phyloP scores from a whole-genome alignment of 2,329 filamentous ascomycete genomes.

The Clonostachys sp. region DNA sequence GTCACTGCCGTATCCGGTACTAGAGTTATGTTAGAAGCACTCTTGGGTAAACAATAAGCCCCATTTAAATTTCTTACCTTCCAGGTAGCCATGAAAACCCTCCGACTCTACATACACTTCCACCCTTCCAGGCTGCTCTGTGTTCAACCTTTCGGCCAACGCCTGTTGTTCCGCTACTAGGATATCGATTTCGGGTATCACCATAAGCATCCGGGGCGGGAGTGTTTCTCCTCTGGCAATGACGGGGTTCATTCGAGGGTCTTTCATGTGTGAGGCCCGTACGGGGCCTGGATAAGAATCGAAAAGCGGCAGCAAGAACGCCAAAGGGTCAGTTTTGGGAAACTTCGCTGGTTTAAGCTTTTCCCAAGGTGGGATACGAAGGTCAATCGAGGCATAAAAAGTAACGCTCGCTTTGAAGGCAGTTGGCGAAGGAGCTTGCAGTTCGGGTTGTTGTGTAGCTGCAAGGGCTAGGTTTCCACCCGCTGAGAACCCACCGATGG shows the following conservation, averaged over 20 bases:
- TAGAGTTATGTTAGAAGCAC: background rate
- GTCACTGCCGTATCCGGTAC: constrained; percentile 1
- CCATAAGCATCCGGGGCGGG: constrained; percentile 29
- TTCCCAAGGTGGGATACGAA: constrained; percentile 27
- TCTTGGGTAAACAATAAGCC: background rate
- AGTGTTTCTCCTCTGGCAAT: constrained; percentile 24
- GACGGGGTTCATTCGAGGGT: constrained; percentile 28
- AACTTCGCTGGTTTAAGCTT: constrained; percentile 26
- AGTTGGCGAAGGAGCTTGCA: constrained; percentile 12
- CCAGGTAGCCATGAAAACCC: constrained; percentile 5
- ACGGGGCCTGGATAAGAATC: constrained; percentile 32
- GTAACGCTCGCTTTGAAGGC: constrained; percentile 26
- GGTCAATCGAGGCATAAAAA: constrained; percentile 32
- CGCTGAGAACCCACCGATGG: constrained; percentile 34
- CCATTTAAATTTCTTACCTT: background rate
- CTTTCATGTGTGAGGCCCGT: constrained; percentile 9
- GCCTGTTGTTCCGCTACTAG: constrained; percentile 29
- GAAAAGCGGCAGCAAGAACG: constrained; percentile 31
- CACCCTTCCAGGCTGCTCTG: constrained; percentile 8
- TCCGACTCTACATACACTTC: constrained; percentile 1
- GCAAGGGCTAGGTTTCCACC: constrained; percentile 38
- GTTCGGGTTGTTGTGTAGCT: constrained; percentile 14
- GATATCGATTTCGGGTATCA: constrained; percentile 33
- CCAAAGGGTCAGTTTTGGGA: constrained; percentile 29
- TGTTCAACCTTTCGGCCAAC: constrained; percentile 26